phyloP scores from a whole-genome alignment of 148 eudicot genomes.

The Cornus suecica region DNA sequence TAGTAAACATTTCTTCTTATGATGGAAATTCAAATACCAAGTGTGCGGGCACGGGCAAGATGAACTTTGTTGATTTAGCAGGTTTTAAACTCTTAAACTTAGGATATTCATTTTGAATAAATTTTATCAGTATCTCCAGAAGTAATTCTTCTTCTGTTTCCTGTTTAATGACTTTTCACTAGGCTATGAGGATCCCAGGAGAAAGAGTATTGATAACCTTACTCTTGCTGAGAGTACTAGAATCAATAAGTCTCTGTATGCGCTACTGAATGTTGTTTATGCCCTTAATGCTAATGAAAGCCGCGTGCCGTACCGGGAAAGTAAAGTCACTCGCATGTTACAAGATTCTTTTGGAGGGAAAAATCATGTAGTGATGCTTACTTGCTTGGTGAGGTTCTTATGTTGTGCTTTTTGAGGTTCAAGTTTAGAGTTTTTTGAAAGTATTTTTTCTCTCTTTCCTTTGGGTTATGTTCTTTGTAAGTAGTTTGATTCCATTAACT shows the following conservation, averaged over 20 bases:
- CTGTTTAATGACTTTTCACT: slow-evolving; percentile 6
- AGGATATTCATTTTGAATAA: background rate
- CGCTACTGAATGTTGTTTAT: slow-evolving; percentile 67
- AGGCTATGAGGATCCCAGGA: slow-evolving; percentile 82
- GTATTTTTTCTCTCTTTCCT: background rate
- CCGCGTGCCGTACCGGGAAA: slow-evolving; percentile 83
- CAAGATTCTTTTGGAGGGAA: slow-evolving; percentile 85
- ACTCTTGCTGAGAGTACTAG: slow-evolving; percentile 44
- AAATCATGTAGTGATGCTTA: slow-evolving; percentile 51
- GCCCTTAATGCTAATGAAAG: slow-evolving; percentile 66
- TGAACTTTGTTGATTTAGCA: slow-evolving; percentile 87
- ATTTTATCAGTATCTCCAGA: background rate
- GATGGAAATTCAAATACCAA: slow-evolving; percentile 35
- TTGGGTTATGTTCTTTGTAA: background rate
- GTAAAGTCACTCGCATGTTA: slow-evolving; percentile 70
- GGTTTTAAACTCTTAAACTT: slow-evolving; percentile 33
- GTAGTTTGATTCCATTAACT: background rate
- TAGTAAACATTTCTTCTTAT: slow-evolving; percentile 44
- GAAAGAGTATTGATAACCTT: slow-evolving; percentile 48
- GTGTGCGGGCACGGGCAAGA: slow-evolving; percentile 59
- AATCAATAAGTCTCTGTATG: slow-evolving; percentile 66
- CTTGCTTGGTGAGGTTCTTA: slow-evolving; percentile 61
- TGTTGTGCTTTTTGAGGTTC: background rate
- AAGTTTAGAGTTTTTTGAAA: background rate
- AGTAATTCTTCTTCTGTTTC: background rate